Base-by-base conservation (phyloP, 371 early-diverging fungal genomes). In the Rhizopus microsporus region DNA sequence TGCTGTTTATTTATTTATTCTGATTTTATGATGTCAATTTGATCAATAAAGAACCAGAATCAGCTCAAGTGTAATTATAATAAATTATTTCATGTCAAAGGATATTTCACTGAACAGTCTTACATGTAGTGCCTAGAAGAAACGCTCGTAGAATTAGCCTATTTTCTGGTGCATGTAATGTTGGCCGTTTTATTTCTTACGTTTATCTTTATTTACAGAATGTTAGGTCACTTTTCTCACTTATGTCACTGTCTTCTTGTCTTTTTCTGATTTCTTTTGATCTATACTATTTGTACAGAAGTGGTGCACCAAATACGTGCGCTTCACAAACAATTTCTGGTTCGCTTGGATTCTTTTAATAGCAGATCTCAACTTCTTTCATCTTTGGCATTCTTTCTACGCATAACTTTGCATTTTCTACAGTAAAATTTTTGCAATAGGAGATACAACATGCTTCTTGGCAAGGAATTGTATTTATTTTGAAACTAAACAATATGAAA, bases 151-250 rank as follows among this genome's bases (percentile, higher is more conserved):
- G n/a, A n/a, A n/a, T n/a, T n/a, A n/a, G n/a, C n/a, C n/a, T n/a
- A n/a, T 23, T 23, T 23, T 23, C 23, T 23, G 23, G 23, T 23
- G 23, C 23, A 23, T 23, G 23, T 32, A 59, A 51, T 4, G 31
- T 37, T n/a, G n/a, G n/a, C n/a, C n/a, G n/a, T 60, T 60, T 54
- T 55, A 44, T 60, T 54, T 54, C 60, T 60, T 51, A 30, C 50
- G 54, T 54, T 43, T 48, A 48, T 60, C 54, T 60, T 42, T 29
- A 33, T 42, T 44, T 49, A 56, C 57, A 6, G 40, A 56, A 56
- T 33, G 39, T 40, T 39, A 49, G 47, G 16, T 56, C 49, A 15
- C 29, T 13, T 49, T 49, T 56, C 32, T 56, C 57, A 32, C 49
- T 15, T 49, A 48, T 46, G 15, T 38, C 47, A 17, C 46, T 51